A percentile compares a stretch with the other conserved stretches of the same genome.
phyloP scores from a whole-genome alignment of 305 asterid species.

The Rubia peregrina region DNA sequence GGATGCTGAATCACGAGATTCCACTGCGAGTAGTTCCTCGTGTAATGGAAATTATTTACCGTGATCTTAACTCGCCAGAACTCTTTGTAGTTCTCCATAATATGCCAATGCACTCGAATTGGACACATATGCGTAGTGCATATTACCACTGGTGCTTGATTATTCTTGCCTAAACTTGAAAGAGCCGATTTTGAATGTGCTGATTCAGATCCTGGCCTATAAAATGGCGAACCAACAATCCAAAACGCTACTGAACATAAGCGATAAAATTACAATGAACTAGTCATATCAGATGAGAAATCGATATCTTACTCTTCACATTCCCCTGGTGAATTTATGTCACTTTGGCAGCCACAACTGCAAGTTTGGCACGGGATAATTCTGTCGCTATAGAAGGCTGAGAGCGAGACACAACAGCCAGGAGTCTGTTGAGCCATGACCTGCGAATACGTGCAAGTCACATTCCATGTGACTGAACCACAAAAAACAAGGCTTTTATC shows the following conservation, averaged over 20 bases:
- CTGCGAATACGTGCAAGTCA: slow-evolving; percentile 51
- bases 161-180: slow-evolving; percentile 41
- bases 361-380: slow-evolving; percentile 50
- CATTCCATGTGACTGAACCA: slow-evolving; percentile 50
- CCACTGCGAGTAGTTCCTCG: slow-evolving; percentile 69
- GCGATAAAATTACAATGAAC: neutral
- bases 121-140: slow-evolving; percentile 90
- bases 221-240: neutral
- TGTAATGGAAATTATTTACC: slow-evolving; percentile 66
- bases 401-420: slow-evolving; percentile 55
- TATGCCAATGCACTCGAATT: slow-evolving; percentile 79
- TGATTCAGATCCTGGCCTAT: slow-evolving; percentile 15
- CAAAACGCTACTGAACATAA: neutral
- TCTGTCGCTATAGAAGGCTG: slow-evolving; percentile 40
- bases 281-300: neutral
- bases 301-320: slow-evolving; percentile 41
- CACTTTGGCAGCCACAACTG: slow-evolving; percentile 47
- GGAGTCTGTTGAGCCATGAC: slow-evolving; percentile 42
- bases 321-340: slow-evolving; percentile 21
- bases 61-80: slow-evolving; percentile 81
- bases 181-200: slow-evolving; percentile 59
- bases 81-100: slow-evolving; percentile 66
- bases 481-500: neutral
- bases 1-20: slow-evolving; percentile 72
- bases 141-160: slow-evolving; percentile 50